phyloP scores from a whole-genome alignment of 257 asterid genomes.

The Coffea eugenioides region DNA sequence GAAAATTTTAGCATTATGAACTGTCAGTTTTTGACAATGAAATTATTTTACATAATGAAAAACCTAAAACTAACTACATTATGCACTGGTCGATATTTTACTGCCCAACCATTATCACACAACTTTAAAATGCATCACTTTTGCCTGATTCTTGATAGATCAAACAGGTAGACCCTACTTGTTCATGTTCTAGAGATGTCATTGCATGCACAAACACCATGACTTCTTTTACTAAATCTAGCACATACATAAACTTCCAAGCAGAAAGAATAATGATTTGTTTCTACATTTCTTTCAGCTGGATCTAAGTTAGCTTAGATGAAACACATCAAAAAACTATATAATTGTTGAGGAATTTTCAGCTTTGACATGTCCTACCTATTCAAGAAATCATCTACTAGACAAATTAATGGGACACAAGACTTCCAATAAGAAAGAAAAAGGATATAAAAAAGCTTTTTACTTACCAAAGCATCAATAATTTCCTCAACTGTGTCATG shows the following conservation, averaged over 20 bases:
- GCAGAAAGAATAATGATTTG: too few species aligned
- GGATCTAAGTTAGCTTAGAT: background rate
- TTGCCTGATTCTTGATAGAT: too few species aligned
- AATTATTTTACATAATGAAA: background rate
- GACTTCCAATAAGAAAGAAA: background rate
- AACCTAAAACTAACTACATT: background rate
- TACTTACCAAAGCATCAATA: constrained; percentile 77
- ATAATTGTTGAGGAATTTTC: background rate
- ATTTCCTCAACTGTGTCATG: constrained; percentile 89
- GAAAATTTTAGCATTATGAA: background rate
- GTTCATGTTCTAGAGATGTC: background rate
- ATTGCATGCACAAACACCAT: background rate
- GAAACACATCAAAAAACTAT: background rate
- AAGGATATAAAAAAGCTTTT: background rate
- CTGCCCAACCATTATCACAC: background rate
- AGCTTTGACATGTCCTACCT: background rate
- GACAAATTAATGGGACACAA: background rate
- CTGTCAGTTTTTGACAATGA: background rate
- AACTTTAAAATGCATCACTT: background rate
- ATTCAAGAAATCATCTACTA: background rate
- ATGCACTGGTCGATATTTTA: background rate
- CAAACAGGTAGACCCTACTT: background rate
- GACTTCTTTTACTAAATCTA: background rate
- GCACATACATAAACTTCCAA: background rate
- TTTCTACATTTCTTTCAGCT: background rate